Percentiles rank a stretch among this genome's conserved stretches.
These are phyloP conservation scores for Leptographium flavum DNA, from an alignment of 2,329 filamentous ascomycete species.

Conservation along the genomic window DNA sequence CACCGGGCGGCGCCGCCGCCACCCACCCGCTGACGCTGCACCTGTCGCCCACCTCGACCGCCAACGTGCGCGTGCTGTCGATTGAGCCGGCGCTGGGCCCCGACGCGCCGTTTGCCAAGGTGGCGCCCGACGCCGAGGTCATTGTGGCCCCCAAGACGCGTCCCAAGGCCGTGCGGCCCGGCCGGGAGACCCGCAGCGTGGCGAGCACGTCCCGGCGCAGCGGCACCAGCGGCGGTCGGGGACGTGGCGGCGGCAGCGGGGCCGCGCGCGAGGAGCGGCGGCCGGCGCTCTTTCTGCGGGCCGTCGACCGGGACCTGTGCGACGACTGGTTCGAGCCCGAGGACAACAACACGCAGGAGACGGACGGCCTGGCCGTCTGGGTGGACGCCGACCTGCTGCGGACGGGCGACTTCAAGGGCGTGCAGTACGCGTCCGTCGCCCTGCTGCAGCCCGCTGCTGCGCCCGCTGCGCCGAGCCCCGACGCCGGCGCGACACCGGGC, in stretches of 20 bases:
- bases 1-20: conserved; percentile 29
- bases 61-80: conserved; percentile 75
- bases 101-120: conserved; percentile 71
- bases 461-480: not conserved
- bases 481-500: conserved; percentile 6
- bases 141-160: conserved; percentile 92
- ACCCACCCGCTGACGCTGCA: conserved; percentile 76
- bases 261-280: conserved; percentile 49
- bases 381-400: conserved; percentile 65
- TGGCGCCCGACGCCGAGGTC: conserved; percentile 87
- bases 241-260: conserved; percentile 21
- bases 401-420: conserved; percentile 57
- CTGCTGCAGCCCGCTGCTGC: conserved; percentile 69
- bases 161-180: conserved; percentile 49
- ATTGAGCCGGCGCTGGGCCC: conserved; percentile 60
- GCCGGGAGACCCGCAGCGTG: conserved; percentile 67
- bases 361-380: conserved; percentile 59
- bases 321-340: conserved; percentile 61
- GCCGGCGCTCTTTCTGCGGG: conserved; percentile 63
- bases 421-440: conserved; percentile 69
- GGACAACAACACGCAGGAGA: conserved; percentile 29
- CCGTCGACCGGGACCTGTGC: conserved; percentile 56
- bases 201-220: conserved; percentile 68
- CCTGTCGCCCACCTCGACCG: conserved; percentile 87
- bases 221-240: conserved; percentile 55